Evolutionary conservation across 768 basidiomycete species (phyloP), one percentile per base, ranked within the genome.

Genomic region (Trametes cingulata): DNA sequence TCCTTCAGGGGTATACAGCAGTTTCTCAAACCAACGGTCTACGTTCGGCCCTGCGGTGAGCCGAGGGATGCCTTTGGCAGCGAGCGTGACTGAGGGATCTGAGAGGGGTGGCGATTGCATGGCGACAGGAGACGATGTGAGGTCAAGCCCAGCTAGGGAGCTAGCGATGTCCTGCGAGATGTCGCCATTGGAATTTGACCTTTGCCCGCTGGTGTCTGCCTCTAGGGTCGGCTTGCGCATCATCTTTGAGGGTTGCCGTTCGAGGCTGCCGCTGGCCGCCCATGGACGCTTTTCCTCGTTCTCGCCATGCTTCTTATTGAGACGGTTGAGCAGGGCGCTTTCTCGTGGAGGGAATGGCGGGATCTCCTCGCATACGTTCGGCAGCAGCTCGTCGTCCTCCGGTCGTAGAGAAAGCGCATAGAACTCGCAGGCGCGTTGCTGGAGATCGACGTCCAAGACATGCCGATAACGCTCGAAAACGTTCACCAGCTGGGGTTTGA

Each of bases 371-470:
- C 95, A 98, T 14, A 98, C 85, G 63, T 93, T 92, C 70, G 95
- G 91, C 42, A 99, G 78, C 43, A 98, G 80, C 64, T 95, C 95
- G 67, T 98, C 95, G 36, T 95, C 93, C 50, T 95, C 93, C 19
- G 88, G 78, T 37, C 93, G 80, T 24, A 82, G 85, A 12, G 96
- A 90, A 19, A 99, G 79, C 0, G 93, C 90, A 62, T 91, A 90
- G 72, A 94, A 98, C 75, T 99, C 97, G 84, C 96, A 98, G 42
- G 97, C 97, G 54, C 97, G 88, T 73, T 99, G 97, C 73, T 99
- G 97, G 2, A 99, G 80, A 69, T 99, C 97, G 17, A 95, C 88
- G 73, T 99, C 97, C 14, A 99, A 85, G 45, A 98, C 93, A 69
- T 96, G 93, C n/a, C 94, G 87, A 71, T 97, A 98, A 15, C 95